A percentile compares a stretch with the other conserved stretches of the same genome.
phyloP scores from a whole-genome alignment of 2,329 filamentous ascomycete genomes.

The Fusarium veterinarium region DNA sequence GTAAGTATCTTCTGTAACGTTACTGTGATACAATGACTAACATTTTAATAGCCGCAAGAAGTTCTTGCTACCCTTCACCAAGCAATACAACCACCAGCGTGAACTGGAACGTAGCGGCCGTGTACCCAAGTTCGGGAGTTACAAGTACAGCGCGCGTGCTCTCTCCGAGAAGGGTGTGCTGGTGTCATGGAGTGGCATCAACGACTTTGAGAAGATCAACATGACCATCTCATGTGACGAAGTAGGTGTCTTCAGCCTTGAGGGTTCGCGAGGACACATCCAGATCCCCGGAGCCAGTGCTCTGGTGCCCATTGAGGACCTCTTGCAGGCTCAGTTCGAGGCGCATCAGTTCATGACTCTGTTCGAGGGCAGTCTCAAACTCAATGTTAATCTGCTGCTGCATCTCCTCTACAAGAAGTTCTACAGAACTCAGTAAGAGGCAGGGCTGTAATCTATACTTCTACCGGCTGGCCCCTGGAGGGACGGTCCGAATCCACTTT shows the following conservation, averaged over 20 bases:
- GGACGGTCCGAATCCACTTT: conserved; percentile 21
- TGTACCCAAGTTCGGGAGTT: conserved; percentile 96
- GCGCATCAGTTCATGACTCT: conserved; percentile 96
- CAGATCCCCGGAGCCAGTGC: conserved; percentile 95
- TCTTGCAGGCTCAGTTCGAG: conserved; percentile 97
- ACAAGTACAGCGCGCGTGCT: conserved; percentile 93
- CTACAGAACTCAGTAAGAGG: conserved; percentile 75
- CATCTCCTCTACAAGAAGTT: conserved; percentile 99
- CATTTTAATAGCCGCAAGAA: conserved; percentile 78
- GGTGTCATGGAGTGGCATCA: conserved; percentile 88
- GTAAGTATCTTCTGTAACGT: conserved; percentile 56
- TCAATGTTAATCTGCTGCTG: conserved; percentile 97
- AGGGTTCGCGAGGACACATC: conserved; percentile 90
- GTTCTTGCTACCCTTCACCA: conserved; percentile 95
- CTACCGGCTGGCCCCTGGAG: conserved; percentile 27
- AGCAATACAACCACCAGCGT: conserved; percentile 98
- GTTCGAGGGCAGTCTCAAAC: conserved; percentile 84
- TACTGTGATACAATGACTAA: conserved; percentile 24
- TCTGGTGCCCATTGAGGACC: conserved; percentile 88
- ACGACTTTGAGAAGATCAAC: conserved; percentile 86
- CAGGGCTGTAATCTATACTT: conserved; percentile 13
- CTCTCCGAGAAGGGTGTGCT: conserved; percentile 94
- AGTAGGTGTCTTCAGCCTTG: conserved; percentile 92
- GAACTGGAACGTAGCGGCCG: conserved; percentile 93
- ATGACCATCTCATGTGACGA: conserved; percentile 94